phyloP scores from a whole-genome alignment of 2,329 filamentous ascomycete genomes.

The Curvularia spicifera region DNA sequence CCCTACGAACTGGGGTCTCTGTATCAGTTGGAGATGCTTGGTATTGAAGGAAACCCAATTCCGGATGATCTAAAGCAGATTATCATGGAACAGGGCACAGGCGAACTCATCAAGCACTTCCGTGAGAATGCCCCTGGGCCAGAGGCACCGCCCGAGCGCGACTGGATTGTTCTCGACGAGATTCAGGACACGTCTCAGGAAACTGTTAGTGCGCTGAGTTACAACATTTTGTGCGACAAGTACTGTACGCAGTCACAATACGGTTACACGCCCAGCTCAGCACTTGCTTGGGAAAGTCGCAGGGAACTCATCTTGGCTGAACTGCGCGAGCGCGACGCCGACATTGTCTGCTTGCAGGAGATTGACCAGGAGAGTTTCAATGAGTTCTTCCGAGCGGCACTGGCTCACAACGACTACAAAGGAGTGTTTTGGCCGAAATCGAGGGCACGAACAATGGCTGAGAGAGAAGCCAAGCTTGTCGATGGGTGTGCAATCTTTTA shows the following conservation, averaged over 20 bases:
- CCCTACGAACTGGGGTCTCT: conserved; percentile 89
- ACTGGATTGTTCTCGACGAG: conserved; percentile 76
- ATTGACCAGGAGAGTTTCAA: conserved; percentile 92
- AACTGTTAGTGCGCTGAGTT: conserved; percentile 84
- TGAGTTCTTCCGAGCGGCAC: conserved; percentile 84
- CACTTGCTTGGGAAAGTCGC: conserved; percentile 86
- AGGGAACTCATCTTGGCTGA: conserved; percentile 83
- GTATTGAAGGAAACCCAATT: conserved; percentile 89
- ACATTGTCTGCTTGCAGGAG: conserved; percentile 93
- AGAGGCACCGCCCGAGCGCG: conserved; percentile 75
- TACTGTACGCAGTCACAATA: conserved; percentile 86
- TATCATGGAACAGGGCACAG: conserved; percentile 86
- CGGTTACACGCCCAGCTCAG: conserved; percentile 84
- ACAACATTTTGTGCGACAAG: conserved; percentile 95
- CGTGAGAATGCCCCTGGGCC: conserved; percentile 85
- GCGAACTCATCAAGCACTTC: conserved; percentile 79
- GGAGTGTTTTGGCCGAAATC: conserved; percentile 92
- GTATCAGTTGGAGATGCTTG: conserved; percentile 85
- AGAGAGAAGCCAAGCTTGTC: conserved; percentile 85
- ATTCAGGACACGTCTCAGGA: conserved; percentile 59
- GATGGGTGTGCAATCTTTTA: conserved; percentile 98
- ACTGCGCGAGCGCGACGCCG: conserved; percentile 77
- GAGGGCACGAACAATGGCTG: conserved; percentile 87
- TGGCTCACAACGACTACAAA: conserved; percentile 89
- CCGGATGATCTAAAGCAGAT: conserved; percentile 77